A percentile compares a stretch with the other conserved stretches of the same genome.
Conservation (phyloP, 2,329 filamentous ascomycete genomes). For the Didymella arachidicola region DNA sequence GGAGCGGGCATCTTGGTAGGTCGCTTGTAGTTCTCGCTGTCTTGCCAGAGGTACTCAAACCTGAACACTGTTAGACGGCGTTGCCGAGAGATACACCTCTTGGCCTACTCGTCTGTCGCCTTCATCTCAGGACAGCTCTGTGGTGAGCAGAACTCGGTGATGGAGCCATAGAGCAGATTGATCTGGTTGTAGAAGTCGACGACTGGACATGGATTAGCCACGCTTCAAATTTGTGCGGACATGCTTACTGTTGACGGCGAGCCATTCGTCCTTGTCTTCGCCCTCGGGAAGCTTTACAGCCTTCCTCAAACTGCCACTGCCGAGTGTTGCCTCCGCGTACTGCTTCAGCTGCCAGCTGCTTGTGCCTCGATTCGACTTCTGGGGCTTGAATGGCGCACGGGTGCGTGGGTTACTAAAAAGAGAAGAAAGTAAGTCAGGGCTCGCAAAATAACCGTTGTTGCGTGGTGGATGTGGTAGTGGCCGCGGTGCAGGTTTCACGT, state of each 20-base stretch:
- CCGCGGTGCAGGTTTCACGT: conserved; percentile 19
- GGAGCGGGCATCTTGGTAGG: conserved; percentile 98
- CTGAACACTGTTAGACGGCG: conserved; percentile 53
- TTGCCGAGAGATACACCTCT: no score
- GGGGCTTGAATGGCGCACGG: conserved; percentile 89
- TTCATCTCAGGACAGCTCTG: conserved; percentile 99
- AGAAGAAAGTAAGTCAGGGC: conserved; percentile 47
- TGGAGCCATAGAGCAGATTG: conserved; percentile 97
- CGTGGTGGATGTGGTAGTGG: conserved; percentile 17
- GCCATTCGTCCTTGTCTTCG: conserved; percentile 97
- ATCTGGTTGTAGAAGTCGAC: conserved; percentile 99
- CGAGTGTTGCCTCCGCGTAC: conserved; percentile 96
- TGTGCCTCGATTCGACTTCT: conserved; percentile 83
- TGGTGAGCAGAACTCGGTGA: conserved; percentile 98
- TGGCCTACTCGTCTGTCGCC: conserved; percentile 90
- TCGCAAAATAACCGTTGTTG: conserved; percentile 30
- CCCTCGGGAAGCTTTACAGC: conserved; percentile 96
- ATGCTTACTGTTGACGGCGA: conserved; percentile 88
- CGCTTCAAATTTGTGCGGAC: conserved; percentile 3
- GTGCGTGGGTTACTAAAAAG: conserved; percentile 80
- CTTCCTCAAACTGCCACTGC: conserved; percentile 92
- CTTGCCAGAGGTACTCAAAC: conserved; percentile 99
- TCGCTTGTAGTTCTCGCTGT: conserved; percentile 89
- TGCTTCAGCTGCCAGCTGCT: conserved; percentile 93
- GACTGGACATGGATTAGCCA: conserved; percentile 64